Evolutionary conservation across 306 rosid genomes (phyloP), one percentile per base, ranked within the genome.

Genomic region (Prunus padus): DNA sequence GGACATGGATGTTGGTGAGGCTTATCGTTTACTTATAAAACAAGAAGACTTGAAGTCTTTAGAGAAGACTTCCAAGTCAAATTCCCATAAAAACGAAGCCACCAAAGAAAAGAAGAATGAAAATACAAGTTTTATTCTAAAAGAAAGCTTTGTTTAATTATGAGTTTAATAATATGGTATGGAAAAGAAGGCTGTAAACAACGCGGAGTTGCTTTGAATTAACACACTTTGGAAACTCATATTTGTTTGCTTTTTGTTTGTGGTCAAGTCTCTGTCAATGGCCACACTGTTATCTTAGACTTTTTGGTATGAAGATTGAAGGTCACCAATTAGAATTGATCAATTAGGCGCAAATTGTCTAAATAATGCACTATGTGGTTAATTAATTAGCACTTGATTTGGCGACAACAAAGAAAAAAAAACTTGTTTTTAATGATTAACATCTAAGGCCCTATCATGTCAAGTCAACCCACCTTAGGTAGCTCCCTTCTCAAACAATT

Each of bases 11-110:
- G 31, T 47, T 45, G 50, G 56, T 23, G 18, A 40, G 42, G 68
- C 77, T 26, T 33, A 74, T 77, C 65, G 77, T 75, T 79, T 75
- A 68, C 61, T 46, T 42, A n/a, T 11, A 19, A 18, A 16, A 66
- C 56, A 25, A 12, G 40, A 64, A 47, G 88, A 84, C 87, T 80
- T 66, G 11, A 69, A 49, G 87, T 80, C 84, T 73, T 51, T n/a
- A 72, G 6, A 1, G 63, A 77, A 70, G 90, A 88, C 92, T 88
- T 88, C 72, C 72, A 84, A 82, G 88, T 86, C 93, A 88, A 86
- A 0, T 28, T 33, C 60, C 49, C 49, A 70, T 76, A 59, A 59
- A 11, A 52, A 73, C 18, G 40, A 62, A 14, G 63, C 45, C 55
- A 46, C 16, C 4, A 47, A 11, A 57, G 40, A 45, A 5, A 71